These are phyloP conservation scores for Borovskyia barvae DNA, from an alignment of 208 protist species.

Conservation along the genomic window DNA sequence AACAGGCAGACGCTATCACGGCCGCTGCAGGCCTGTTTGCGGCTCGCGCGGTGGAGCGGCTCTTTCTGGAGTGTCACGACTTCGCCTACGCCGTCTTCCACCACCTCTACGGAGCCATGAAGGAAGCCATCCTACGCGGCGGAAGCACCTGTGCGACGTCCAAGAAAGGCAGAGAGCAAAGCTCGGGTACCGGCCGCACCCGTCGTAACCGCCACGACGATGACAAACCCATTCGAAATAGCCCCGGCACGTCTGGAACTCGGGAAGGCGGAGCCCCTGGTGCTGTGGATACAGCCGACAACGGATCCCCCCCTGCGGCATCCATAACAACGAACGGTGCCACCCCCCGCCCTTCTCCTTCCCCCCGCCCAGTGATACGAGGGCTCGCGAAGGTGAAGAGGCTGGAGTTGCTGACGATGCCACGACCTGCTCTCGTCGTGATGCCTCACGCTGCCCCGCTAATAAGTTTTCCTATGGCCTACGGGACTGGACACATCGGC, in stretches of 20 bases:
- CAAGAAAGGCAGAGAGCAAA: neutral
- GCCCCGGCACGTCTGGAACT: no score
- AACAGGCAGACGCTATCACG: conserved; percentile 48
- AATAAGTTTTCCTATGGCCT: neutral
- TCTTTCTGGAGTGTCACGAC: conserved; percentile 34
- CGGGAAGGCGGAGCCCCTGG: no score
- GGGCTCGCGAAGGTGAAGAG: conserved; percentile 10
- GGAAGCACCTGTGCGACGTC: conserved; percentile 3
- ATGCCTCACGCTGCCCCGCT: conserved; percentile 3
- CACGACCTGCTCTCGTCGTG: conserved; percentile 19
- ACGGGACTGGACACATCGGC: neutral
- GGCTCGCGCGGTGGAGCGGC: conserved; percentile 19
- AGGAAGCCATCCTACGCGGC: conserved; percentile 8
- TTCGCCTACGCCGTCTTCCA: conserved; percentile 50
- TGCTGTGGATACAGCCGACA: no score
- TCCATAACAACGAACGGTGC: neutral
- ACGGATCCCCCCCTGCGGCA: no score
- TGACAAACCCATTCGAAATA: no score
- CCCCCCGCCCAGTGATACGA: conserved; percentile 3
- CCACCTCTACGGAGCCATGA: conserved; percentile 13
- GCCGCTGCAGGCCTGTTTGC: conserved; percentile 23
- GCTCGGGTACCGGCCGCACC: no score
- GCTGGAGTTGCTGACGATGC: conserved; percentile 27
- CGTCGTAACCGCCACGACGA: no score
- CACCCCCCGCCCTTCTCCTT: conserved; percentile 7